These are phyloP conservation scores for Candida koratica DNA, from an alignment of 805 yeast genomes.

Conservation along the genomic window DNA sequence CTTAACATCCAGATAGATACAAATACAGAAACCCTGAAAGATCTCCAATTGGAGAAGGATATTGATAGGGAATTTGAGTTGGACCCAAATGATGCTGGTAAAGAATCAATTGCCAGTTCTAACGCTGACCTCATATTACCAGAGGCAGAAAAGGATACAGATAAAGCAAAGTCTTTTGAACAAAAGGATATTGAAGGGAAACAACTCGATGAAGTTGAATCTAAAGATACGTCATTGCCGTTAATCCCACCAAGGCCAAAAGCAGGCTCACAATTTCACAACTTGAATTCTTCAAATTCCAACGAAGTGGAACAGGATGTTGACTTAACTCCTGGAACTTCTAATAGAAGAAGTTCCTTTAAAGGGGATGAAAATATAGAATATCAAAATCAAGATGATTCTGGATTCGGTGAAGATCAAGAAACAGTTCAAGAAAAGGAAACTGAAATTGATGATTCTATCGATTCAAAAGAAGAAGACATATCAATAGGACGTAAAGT, in stretches of 20 bases:
- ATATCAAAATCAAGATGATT: conserved; percentile 18
- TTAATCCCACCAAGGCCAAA: conserved; percentile 12
- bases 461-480: not conserved
- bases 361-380: conserved; percentile 32
- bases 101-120: no score
- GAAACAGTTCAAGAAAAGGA: conserved; percentile 27
- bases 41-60: no score
- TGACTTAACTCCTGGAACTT: conserved; percentile 31
- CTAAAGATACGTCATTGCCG: conserved; percentile 10
- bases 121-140: no score
- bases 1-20: no score
- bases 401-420: conserved; percentile 29
- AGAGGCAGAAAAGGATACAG: no score
- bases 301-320: conserved; percentile 17
- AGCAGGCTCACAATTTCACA: not conserved
- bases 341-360: conserved; percentile 26
- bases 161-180: not conserved
- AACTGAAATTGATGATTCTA: not conserved
- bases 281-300: conserved; percentile 1
- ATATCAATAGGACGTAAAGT: conserved; percentile 14
- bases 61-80: no score
- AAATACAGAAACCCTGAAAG: no score
- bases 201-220: not conserved
- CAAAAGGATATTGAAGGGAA: no score
- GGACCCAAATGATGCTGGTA: no score